Percentiles rank a stretch among this genome's conserved stretches.
phyloP scores from a whole-genome alignment of 2,329 filamentous ascomycete genomes.

The Ascochyta koolunga region DNA sequence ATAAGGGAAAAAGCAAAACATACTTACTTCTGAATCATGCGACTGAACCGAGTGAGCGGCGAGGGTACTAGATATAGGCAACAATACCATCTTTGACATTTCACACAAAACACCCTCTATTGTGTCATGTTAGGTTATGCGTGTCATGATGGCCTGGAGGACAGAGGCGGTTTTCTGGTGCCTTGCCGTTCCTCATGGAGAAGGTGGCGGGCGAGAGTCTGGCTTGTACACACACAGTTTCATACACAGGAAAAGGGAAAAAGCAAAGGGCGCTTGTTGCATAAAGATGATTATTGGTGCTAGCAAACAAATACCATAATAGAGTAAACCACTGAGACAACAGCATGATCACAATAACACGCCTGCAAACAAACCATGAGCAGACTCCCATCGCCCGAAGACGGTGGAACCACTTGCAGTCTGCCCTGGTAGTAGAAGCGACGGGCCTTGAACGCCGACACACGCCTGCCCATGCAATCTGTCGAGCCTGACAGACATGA shows the following conservation, averaged over 20 bases:
- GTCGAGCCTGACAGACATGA: constrained; percentile 15
- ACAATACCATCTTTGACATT: too few species aligned
- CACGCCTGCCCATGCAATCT: constrained; percentile 18
- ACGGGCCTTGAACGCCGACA: constrained; percentile 8
- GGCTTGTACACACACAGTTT: not conserved
- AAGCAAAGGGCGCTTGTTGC: not conserved
- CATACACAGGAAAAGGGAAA: not conserved
- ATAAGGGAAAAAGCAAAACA: too few species aligned
- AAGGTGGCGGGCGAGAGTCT: not conserved
- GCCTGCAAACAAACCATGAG: not conserved
- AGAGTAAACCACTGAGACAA: constrained; percentile 3
- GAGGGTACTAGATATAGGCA: too few species aligned
- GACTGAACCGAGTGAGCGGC: too few species aligned
- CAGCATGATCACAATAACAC: constrained; percentile 3
- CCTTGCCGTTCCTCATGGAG: not conserved
- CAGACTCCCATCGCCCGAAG: not conserved
- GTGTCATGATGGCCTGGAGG: not conserved
- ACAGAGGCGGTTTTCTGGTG: not conserved
- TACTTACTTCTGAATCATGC: too few species aligned
- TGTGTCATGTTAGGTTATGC: too few species aligned
- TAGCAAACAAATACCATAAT: constrained; percentile 8
- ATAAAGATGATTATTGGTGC: constrained; percentile 12
- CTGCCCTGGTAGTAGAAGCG: not conserved
- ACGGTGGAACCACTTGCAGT: not conserved
- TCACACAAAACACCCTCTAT: too few species aligned